phyloP scores from a whole-genome alignment of 2,329 filamentous ascomycete species.

The Huntiella decipiens region DNA sequence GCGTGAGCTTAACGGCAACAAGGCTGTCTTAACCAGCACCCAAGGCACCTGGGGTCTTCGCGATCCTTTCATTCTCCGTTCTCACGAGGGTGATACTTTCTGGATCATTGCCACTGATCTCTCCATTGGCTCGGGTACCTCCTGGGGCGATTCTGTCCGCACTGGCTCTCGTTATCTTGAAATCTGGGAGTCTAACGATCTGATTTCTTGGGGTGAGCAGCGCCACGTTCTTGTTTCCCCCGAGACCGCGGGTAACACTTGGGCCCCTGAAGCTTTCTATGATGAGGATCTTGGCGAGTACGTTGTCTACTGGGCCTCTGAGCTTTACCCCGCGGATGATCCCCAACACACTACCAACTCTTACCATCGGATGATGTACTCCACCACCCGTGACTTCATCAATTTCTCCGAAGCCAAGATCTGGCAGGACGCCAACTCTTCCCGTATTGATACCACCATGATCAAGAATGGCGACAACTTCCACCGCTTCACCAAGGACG shows the following conservation, averaged over 20 bases:
- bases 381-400: conserved; percentile 29
- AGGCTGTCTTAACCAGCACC: conserved; percentile 26
- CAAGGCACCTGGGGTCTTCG: conserved; percentile 30
- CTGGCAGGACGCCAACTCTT: conserved; percentile 32
- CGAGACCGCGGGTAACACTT: conserved; percentile 30
- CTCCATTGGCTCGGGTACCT: conserved; percentile 33
- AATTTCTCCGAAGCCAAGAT: conserved; percentile 27
- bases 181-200: conserved; percentile 32
- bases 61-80: conserved; percentile 34
- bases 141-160: conserved; percentile 28
- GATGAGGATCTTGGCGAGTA: conserved; percentile 25
- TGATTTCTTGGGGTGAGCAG: conserved; percentile 31
- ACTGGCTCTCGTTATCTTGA: conserved; percentile 31
- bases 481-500: conserved; percentile 37
- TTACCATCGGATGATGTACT: conserved; percentile 35
- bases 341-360: conserved; percentile 22
- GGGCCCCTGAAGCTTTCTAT: conserved; percentile 33
- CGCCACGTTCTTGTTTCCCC: conserved; percentile 31
- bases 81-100: conserved; percentile 30
- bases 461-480: conserved; percentile 23
- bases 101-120: conserved; percentile 33
- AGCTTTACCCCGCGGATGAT: conserved; percentile 25
- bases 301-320: conserved; percentile 26
- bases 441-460: conserved; percentile 34
- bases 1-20: conserved; percentile 28